These are phyloP conservation scores for Malus hybrid DNA, from an alignment of 331 rosid genomes.

Conservation along the genomic window DNA sequence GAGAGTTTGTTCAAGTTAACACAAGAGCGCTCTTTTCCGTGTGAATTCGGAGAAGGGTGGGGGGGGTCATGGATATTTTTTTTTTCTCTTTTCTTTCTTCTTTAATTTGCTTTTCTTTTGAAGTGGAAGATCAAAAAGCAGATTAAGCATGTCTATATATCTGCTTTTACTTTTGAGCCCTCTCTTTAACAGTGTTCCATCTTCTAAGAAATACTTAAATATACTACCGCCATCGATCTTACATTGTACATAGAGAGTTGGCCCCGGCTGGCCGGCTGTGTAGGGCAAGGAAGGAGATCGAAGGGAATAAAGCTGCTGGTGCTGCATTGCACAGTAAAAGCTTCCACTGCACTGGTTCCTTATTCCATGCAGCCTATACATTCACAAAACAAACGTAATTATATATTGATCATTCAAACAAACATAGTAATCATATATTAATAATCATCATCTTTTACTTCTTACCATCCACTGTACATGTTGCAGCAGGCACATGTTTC, in stretches of 20 bases:
- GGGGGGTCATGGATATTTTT: neutral
- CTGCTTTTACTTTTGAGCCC: conserved; percentile 62
- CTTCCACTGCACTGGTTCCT: conserved; percentile 40
- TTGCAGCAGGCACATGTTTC: conserved; percentile 42
- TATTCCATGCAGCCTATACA: conserved; percentile 45
- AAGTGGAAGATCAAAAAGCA: conserved; percentile 72
- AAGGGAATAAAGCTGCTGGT: conserved; percentile 55
- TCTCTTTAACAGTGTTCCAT: conserved; percentile 69
- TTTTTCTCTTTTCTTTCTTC: neutral
- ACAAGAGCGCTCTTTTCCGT: conserved; percentile 69
- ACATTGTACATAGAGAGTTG: conserved; percentile 33
- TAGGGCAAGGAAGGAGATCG: conserved; percentile 29
- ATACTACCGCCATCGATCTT: neutral
- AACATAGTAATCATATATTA: conserved; percentile 60
- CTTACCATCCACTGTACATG: conserved; percentile 44
- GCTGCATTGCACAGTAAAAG: conserved; percentile 21
- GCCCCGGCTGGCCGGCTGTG: conserved; percentile 33
- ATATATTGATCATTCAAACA: conserved; percentile 56
- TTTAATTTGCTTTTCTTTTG: conserved; percentile 29
- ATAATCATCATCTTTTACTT: conserved; percentile 75
- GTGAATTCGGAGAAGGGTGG: conserved; percentile 11
- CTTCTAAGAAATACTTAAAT: conserved; percentile 41
- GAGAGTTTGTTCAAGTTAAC: conserved; percentile 24
- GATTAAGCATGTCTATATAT: conserved; percentile 13
- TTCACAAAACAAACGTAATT: conserved; percentile 35